Conservation (phyloP, 495 filamentous ascomycete genomes). For the Aspergillus egyptiacus region DNA sequence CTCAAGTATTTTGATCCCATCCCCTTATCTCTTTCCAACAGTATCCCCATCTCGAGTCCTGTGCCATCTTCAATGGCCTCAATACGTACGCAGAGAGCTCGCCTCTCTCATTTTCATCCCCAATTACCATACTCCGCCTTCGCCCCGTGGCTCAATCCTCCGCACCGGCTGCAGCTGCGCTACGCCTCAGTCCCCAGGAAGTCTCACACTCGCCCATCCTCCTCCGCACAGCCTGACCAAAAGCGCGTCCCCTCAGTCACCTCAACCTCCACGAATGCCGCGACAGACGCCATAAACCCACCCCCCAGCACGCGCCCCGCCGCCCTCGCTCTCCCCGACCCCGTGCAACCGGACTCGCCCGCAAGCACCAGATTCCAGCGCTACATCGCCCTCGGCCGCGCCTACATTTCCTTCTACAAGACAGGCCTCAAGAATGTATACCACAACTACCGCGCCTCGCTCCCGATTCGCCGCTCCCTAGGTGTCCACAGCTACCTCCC, state of each 20-base stretch:
- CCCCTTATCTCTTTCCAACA: constrained; percentile 1
- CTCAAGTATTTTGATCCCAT: neutral
- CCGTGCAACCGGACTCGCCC: constrained; percentile 17
- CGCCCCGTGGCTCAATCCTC: neutral
- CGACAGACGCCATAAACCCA: constrained; percentile 31
- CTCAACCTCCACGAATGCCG: constrained; percentile 13
- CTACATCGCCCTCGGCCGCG: constrained; percentile 38
- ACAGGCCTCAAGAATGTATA: constrained; percentile 66
- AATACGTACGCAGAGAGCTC: neutral
- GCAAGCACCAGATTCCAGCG: constrained; percentile 29
- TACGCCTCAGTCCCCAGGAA: constrained; percentile 9
- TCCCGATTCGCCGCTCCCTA: constrained; percentile 30
- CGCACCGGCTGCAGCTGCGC: constrained; percentile 5
- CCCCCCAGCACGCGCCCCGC: constrained; percentile 37
- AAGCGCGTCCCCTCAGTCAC: constrained; percentile 14
- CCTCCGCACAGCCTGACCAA: constrained; percentile 12
- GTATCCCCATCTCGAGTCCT: neutral
- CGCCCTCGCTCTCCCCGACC: constrained; percentile 23
- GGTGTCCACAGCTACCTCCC: constrained; percentile 29
- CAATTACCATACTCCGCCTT: neutral
- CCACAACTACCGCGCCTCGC: constrained; percentile 43
- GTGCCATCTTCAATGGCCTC: neutral
- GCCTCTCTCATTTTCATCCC: neutral
- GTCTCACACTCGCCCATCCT: constrained; percentile 20
- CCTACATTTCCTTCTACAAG: constrained; percentile 75